Conservation (phyloP, 345 rosid genomes). For the Eucalyptus marginata region DNA sequence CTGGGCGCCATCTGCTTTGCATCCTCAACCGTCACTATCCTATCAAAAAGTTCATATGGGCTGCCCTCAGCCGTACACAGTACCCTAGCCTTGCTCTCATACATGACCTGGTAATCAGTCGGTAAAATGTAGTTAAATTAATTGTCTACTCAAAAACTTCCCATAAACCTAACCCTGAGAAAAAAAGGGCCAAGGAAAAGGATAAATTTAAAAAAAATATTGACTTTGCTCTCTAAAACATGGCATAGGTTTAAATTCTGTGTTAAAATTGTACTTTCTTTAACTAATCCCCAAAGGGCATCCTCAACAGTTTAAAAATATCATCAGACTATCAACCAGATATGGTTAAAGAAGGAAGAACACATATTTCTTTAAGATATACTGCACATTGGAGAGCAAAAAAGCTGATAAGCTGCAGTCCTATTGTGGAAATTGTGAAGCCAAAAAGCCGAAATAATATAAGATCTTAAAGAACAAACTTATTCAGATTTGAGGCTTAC, state of each 20-base stretch:
- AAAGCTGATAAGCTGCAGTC: background rate
- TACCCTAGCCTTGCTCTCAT: constrained; percentile 76
- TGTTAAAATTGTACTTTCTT: background rate
- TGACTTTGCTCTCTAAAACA: background rate
- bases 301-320: background rate
- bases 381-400: background rate
- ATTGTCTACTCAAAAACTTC: background rate
- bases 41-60: constrained; percentile 63
- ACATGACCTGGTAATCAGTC: constrained; percentile 58
- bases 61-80: constrained; percentile 84
- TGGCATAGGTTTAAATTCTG: background rate
- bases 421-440: background rate
- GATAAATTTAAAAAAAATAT: background rate
- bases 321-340: background rate
- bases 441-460: background rate
- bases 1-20: constrained; percentile 71
- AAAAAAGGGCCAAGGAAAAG: background rate
- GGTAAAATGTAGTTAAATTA: background rate
- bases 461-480: background rate
- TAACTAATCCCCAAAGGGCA: background rate
- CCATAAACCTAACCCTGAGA: background rate
- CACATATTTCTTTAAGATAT: background rate
- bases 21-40: constrained; percentile 60
- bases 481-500: constrained; percentile 23
- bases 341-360: background rate